phyloP scores from a whole-genome alignment of 805 yeast species.

The Yarrowia sp. region DNA sequence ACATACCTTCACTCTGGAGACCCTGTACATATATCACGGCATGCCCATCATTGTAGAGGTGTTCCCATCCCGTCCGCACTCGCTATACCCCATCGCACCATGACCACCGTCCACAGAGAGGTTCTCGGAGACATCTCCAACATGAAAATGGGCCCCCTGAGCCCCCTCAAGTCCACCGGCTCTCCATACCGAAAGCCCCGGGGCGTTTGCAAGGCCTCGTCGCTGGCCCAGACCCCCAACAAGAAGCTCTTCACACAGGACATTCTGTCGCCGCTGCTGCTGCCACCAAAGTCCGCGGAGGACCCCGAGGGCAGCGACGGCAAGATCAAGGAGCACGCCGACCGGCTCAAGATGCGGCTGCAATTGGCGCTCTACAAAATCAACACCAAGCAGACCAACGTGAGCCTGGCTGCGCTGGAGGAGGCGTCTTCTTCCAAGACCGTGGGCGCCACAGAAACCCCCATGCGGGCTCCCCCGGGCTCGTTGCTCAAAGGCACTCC shows the following conservation, averaged over 20 bases:
- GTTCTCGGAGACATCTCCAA: slow-evolving; percentile 38
- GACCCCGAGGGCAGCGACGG: slow-evolving; percentile 14
- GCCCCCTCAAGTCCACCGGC: slow-evolving; percentile 38
- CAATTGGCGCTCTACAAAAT: slow-evolving; percentile 38
- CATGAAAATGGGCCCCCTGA: slow-evolving; percentile 32
- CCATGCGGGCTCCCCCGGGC: slow-evolving; percentile 35
- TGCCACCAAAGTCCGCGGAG: slow-evolving; percentile 31
- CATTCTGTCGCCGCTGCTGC: slow-evolving; percentile 29
- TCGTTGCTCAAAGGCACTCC: slow-evolving; percentile 36
- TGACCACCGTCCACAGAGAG: slow-evolving; percentile 37
- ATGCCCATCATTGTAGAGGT: not conserved
- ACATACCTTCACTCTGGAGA: slow-evolving; percentile 35
- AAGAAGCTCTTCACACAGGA: slow-evolving; percentile 37
- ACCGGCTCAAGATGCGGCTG: slow-evolving; percentile 36
- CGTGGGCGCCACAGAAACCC: slow-evolving; percentile 12
- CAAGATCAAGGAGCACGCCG: slow-evolving; percentile 36
- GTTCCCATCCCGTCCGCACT: too few relatives aligned
- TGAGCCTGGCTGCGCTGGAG: slow-evolving; percentile 23
- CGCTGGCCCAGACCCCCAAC: slow-evolving; percentile 12
- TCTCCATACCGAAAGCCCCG: slow-evolving; percentile 36
- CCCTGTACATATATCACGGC: slow-evolving; percentile 32
- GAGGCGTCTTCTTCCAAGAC: not conserved
- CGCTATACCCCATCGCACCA: slow-evolving; percentile 1
- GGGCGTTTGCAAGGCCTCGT: slow-evolving; percentile 11
- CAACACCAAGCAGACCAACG: slow-evolving; percentile 35